phyloP scores from a whole-genome alignment of 352 stramenopile genomes.

The Pseudoperonospora humuli region DNA sequence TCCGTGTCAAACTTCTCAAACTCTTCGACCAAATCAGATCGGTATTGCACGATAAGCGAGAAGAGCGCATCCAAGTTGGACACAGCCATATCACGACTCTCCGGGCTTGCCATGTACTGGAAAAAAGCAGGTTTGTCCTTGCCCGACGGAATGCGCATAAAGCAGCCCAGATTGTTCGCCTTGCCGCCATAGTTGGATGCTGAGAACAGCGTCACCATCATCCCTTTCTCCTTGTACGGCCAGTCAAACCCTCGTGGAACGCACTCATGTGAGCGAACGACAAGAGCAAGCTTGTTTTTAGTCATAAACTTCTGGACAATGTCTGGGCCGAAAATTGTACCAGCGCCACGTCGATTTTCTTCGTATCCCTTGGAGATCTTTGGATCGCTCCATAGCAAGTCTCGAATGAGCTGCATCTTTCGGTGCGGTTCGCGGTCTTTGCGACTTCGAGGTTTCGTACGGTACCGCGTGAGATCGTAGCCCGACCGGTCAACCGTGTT shows the following conservation, averaged over 20 bases:
- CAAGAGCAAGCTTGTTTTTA: conserved; percentile 73
- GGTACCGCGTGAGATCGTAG: conserved; percentile 73
- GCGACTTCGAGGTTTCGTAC: conserved; percentile 47
- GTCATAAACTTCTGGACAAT: conserved; percentile 82
- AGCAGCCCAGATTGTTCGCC: conserved; percentile 80
- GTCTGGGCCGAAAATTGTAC: conserved; percentile 68
- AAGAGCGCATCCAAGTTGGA: conserved; percentile 83
- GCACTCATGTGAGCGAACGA: conserved; percentile 84
- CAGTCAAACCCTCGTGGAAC: conserved; percentile 74
- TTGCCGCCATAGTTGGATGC: conserved; percentile 84
- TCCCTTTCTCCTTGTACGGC: conserved; percentile 72
- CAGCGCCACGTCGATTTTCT: conserved; percentile 75
- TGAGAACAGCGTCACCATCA: conserved; percentile 84
- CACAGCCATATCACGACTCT: conserved; percentile 71
- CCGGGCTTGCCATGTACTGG: conserved; percentile 80
- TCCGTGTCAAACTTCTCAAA: conserved; percentile 52
- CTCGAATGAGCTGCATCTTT: conserved; percentile 68
- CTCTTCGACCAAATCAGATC: conserved; percentile 46
- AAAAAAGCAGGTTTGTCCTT: conserved; percentile 78
- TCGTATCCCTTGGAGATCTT: conserved; percentile 54
- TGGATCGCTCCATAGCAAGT: conserved; percentile 80
- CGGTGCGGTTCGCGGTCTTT: conserved; percentile 45
- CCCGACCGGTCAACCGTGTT: conserved; percentile 49
- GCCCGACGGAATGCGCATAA: conserved; percentile 70
- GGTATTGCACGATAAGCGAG: conserved; percentile 73